These are phyloP conservation scores for Zymoseptoria passerinii DNA, from an alignment of 2,329 filamentous ascomycete species.

Conservation along the genomic window DNA sequence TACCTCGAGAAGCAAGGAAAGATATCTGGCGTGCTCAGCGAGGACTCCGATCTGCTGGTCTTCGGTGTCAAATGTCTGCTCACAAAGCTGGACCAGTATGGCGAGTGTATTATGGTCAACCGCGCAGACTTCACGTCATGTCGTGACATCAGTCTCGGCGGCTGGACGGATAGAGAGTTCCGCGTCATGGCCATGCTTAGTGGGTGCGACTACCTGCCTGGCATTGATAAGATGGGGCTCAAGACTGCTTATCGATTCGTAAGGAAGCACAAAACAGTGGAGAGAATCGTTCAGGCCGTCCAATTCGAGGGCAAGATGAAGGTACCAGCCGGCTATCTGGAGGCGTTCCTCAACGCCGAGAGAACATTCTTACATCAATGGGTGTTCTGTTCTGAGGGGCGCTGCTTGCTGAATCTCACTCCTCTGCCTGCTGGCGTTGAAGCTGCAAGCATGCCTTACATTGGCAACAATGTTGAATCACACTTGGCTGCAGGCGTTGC, in stretches of 20 bases:
- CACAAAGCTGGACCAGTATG: conserved; percentile 90
- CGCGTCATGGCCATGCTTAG: conserved; percentile 92
- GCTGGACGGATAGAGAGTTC: conserved; percentile 88
- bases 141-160: conserved; percentile 77
- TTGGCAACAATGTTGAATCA: conserved; percentile 53
- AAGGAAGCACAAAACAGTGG: conserved; percentile 80
- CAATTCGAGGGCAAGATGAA: conserved; percentile 82
- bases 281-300: conserved; percentile 70
- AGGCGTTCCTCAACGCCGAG: conserved; percentile 77
- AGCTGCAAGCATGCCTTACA: conserved; percentile 66
- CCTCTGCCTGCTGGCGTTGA: conserved; percentile 55
- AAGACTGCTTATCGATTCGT: conserved; percentile 91
- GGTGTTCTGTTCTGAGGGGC: conserved; percentile 73
- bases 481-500: conserved; percentile 67
- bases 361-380: conserved; percentile 89
- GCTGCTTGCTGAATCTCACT: conserved; percentile 67
- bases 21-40: conserved; percentile 81
- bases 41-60: conserved; percentile 92
- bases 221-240: conserved; percentile 75
- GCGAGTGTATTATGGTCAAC: conserved; percentile 86
- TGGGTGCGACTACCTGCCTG: conserved; percentile 89
- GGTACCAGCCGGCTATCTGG: conserved; percentile 72
- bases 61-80: conserved; percentile 86
- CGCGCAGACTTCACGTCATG: conserved; percentile 82
- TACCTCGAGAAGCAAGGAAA: conserved; percentile 83